Evolutionary conservation across 345 rosid species (phyloP).

Genomic region (Citrus trifoliata): DNA sequence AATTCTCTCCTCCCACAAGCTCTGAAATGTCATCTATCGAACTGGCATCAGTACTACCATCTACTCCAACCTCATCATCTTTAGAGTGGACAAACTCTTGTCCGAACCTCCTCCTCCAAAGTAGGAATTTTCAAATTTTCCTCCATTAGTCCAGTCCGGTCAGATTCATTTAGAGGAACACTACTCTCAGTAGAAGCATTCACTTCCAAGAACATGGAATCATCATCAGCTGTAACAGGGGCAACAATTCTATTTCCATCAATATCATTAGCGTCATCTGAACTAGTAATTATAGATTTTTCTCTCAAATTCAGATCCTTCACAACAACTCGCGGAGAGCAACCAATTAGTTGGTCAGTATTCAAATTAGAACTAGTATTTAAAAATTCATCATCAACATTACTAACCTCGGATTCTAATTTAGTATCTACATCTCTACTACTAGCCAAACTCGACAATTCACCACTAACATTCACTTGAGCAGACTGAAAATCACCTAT

Average conservation of each 20-base stretch:
- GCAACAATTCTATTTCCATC: conserved; percentile 2
- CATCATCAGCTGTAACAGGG: conserved; percentile 18
- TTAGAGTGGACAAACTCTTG: conserved; percentile 11
- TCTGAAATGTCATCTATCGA: conserved; percentile 61
- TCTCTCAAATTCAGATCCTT: conserved; percentile 18
- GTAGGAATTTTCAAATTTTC: conserved; percentile 24
- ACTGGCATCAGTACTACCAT: conserved; percentile 39
- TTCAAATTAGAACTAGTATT: conserved; percentile 14
- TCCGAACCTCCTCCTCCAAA: conserved; percentile 28
- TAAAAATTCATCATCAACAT: conserved; percentile 17
- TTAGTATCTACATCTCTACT: conserved; percentile 26
- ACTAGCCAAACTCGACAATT: conserved; percentile 3
- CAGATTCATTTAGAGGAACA: conserved; percentile 16
- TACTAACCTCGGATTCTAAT: conserved; percentile 19
- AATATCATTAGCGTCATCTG: conserved; percentile 8
- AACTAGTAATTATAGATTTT: background rate
- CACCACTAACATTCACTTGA: conserved; percentile 13
- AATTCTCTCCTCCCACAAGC: conserved; percentile 82
- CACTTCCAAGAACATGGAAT: conserved; percentile 17
- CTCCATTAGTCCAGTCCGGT: conserved; percentile 23
- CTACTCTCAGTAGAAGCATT: conserved; percentile 27
- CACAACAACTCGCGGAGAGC: conserved; percentile 8
- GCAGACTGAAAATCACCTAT: conserved; percentile 34
- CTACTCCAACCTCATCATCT: conserved; percentile 31
- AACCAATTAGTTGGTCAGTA: conserved; percentile 20